phyloP scores from a whole-genome alignment of 768 basidiomycete genomes.

The Pisolithus orientalis region DNA sequence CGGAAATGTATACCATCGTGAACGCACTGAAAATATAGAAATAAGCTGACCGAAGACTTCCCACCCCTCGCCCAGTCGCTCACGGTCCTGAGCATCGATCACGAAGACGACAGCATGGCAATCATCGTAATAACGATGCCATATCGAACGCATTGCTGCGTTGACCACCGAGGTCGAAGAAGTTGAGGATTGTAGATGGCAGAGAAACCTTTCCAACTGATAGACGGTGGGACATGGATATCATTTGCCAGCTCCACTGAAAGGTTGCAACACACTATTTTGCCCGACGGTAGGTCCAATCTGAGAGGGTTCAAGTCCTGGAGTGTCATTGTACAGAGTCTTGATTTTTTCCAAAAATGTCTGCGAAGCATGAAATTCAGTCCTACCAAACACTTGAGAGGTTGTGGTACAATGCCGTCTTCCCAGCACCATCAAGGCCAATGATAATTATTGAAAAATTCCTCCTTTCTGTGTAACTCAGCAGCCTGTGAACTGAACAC shows the following conservation, averaged over 20 bases:
- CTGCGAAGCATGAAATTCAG: slow-evolving; percentile 29
- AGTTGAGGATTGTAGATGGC: slow-evolving; percentile 89
- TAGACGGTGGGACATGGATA: background rate
- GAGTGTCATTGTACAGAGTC: slow-evolving; percentile 80
- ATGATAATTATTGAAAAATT: slow-evolving; percentile 95
- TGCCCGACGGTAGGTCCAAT: slow-evolving; percentile 97
- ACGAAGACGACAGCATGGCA: slow-evolving; percentile 97
- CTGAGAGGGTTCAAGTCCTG: slow-evolving; percentile 85
- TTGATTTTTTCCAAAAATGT: slow-evolving; percentile 92
- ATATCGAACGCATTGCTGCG: slow-evolving; percentile 89
- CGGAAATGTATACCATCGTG: slow-evolving; percentile 8
- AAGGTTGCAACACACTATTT: slow-evolving; percentile 62
- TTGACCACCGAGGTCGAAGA: slow-evolving; percentile 97
- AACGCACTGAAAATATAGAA: background rate
- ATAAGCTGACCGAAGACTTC: slow-evolving; percentile 82
- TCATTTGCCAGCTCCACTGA: background rate
- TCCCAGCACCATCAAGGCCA: slow-evolving; percentile 88
- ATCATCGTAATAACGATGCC: slow-evolving; percentile 92
- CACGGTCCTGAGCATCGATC: slow-evolving; percentile 87
- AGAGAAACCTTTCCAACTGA: slow-evolving; percentile 89
- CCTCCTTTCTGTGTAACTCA: slow-evolving; percentile 57
- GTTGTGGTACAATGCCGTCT: slow-evolving; percentile 53
- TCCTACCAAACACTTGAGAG: slow-evolving; percentile 2
- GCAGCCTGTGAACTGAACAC: background rate
- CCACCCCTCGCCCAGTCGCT: slow-evolving; percentile 90